Evolutionary conservation across 768 basidiomycete genomes (phyloP).

Genomic region (Strobilomyces echinocephalus): DNA sequence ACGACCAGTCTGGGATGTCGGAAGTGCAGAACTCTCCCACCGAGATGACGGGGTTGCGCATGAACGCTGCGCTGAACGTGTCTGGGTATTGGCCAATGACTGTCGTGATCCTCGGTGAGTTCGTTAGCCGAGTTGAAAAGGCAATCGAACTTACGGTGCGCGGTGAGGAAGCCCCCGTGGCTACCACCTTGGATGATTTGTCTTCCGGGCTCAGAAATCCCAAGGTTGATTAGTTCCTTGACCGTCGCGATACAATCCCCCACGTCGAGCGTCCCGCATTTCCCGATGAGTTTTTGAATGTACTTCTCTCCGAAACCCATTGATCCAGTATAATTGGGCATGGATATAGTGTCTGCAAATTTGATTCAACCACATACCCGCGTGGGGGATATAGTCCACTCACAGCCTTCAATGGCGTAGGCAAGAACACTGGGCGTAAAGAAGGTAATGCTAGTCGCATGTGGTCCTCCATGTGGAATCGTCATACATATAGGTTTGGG

Average conservation of each 20-base stretch:
- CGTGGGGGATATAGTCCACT: conserved; percentile 16
- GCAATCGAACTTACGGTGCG: conserved; percentile 43
- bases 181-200: conserved; percentile 61
- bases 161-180: conserved; percentile 64
- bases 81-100: conserved; percentile 62
- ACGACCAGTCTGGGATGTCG: conserved; percentile 69
- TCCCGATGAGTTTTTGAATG: conserved; percentile 50
- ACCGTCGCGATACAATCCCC: conserved; percentile 57
- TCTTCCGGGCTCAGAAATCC: conserved; percentile 47
- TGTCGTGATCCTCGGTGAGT: conserved; percentile 15
- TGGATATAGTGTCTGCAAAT: conserved; percentile 48
- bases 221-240: conserved; percentile 44
- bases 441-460: conserved; percentile 42
- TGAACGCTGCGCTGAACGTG: conserved; percentile 54
- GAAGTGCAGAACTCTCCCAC: conserved; percentile 49
- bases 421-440: conserved; percentile 44
- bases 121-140: no score
- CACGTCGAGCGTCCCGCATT: conserved; percentile 63
- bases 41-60: conserved; percentile 70
- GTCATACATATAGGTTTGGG: conserved; percentile 44
- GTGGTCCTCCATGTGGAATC: conserved; percentile 62
- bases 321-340: conserved; percentile 67
- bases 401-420: conserved; percentile 59
- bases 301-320: conserved; percentile 61
- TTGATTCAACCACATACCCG: not conserved